Evolutionary conservation across 345 rosid genomes (phyloP).

Genomic region (Rhizophora mangle): DNA sequence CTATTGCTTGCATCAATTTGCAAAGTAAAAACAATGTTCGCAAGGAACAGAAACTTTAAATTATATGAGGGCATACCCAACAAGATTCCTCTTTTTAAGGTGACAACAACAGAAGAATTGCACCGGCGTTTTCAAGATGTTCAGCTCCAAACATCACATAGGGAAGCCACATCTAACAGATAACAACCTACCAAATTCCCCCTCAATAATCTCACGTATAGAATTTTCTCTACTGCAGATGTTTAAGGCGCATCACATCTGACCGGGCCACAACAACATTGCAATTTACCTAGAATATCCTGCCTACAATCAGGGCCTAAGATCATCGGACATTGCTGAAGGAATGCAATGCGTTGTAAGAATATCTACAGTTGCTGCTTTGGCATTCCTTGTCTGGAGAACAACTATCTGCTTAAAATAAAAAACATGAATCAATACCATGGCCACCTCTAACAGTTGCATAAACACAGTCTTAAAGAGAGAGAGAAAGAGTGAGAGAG

Average conservation of each 20-base stretch:
- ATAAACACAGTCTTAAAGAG: background rate
- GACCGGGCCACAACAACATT: background rate
- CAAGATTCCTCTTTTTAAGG: background rate
- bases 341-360: conserved; percentile 91
- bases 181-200: background rate
- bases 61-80: background rate
- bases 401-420: conserved; percentile 60
- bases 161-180: conserved; percentile 2
- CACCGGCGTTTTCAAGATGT: background rate
- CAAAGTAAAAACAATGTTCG: no score
- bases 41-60: no score
- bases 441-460: background rate
- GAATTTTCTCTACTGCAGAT: background rate
- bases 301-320: conserved; percentile 33
- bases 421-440: background rate
- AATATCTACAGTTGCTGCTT: conserved; percentile 75
- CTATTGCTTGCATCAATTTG: no score
- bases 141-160: background rate
- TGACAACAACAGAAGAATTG: background rate
- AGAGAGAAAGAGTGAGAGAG: conserved; percentile 9
- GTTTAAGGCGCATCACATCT: background rate
- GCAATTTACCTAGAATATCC: background rate
- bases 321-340: conserved; percentile 85
- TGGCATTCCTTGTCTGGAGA: conserved; percentile 69
- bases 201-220: background rate